Base-by-base conservation (phyloP, 345 rosid genomes). In the Trapa bicornis region DNA sequence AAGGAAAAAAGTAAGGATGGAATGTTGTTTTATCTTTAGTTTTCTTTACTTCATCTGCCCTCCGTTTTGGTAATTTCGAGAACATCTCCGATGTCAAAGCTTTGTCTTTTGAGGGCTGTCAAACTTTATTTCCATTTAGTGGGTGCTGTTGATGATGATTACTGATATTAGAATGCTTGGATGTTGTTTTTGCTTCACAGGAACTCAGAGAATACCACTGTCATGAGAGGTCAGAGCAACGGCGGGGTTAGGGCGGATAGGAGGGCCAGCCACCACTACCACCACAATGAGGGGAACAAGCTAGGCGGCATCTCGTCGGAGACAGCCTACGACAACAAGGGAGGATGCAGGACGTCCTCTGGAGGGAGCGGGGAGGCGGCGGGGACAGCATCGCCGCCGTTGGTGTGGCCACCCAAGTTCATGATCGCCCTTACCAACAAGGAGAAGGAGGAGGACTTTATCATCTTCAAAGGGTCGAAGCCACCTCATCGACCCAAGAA, bases 361-460 rank as follows among this genome's bases (percentile, higher is more conserved):
- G 86, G 84, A 14, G 82, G 86, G 57, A 85, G 89, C 73, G 93
- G 86, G 53, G 88, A 82, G 4, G 72, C 79, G 60, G 72, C 74
- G 43, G 42, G 42, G 42, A 6, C 42, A 6, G 42, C 4, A 6
- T 3, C 42, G 42, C 6, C 6, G 2, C 73, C 87, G 15, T 38
- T 70, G 1, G 79, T 79, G 6, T 87, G 93, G 93, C 93, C 93
- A 32, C 89, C 89, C 5, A 87, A 85, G 65, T 85, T 87, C 77
- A 80, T 78, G 82, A 85, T 87, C 77, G 86, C 86, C 63, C 73
- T 88, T 63, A 85, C 94, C 10, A 85, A 85, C 73, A 88, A 88
- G 76, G 94, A 88, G 82, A 88, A 88, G 66, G 94, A 88, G 65
- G 94, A 88, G 69, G 94, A 88, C 75, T 88, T 88, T 81, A 37